phyloP scores from a whole-genome alignment of 306 rosid genomes.

The Mimosa pudica region DNA sequence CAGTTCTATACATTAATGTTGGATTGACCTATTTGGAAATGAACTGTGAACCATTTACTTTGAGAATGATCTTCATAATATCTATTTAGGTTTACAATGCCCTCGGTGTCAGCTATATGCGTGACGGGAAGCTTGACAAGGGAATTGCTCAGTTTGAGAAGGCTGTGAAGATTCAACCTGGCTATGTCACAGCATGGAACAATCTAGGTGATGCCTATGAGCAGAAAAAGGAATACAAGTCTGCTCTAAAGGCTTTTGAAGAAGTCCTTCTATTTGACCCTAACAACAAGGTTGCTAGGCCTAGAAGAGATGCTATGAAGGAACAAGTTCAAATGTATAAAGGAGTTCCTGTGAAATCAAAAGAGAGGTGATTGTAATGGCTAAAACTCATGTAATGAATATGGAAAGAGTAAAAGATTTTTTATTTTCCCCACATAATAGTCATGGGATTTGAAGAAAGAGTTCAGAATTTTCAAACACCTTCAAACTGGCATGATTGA shows the following conservation, averaged over 20 bases:
- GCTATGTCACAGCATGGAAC: slow-evolving; percentile 97
- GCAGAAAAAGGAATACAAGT: slow-evolving; percentile 66
- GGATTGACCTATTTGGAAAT: background rate
- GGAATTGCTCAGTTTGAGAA: slow-evolving; percentile 85
- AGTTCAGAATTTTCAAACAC: background rate
- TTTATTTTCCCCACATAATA: background rate
- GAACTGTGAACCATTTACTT: slow-evolving; percentile 27
- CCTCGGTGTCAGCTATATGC: slow-evolving; percentile 83
- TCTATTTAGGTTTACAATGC: slow-evolving; percentile 84
- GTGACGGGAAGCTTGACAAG: slow-evolving; percentile 82
- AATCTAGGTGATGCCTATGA: slow-evolving; percentile 97
- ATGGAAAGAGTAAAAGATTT: slow-evolving; percentile 16
- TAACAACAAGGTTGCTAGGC: slow-evolving; percentile 86
- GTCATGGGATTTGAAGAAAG: background rate
- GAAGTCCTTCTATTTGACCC: slow-evolving; percentile 94
- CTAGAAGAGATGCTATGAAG: slow-evolving; percentile 77
- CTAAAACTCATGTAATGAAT: slow-evolving; percentile 11
- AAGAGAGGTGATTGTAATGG: slow-evolving; percentile 50
- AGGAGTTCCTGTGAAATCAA: slow-evolving; percentile 73
- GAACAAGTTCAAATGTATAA: slow-evolving; percentile 58
- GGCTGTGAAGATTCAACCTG: slow-evolving; percentile 93
- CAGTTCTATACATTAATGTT: background rate
- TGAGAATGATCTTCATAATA: slow-evolving; percentile 19
- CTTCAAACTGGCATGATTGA: slow-evolving; percentile 18
- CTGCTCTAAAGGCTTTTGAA: slow-evolving; percentile 91